phyloP scores from a whole-genome alignment of 345 rosid genomes.

The Stellera chamaejasme region DNA sequence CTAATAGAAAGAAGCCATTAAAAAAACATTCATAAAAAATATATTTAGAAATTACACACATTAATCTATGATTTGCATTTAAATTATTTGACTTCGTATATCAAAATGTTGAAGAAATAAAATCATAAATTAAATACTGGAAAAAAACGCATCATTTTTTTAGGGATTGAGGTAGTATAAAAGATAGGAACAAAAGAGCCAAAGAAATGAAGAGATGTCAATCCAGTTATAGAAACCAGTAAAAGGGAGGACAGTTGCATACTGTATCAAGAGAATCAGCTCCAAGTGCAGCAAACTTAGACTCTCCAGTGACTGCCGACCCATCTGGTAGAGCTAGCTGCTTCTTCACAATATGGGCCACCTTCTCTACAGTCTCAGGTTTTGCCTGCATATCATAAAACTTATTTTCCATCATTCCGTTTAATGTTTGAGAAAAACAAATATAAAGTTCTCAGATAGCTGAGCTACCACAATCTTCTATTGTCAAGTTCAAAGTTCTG shows the following conservation, averaged over 20 bases:
- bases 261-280: conserved; percentile 81
- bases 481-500: too few relatives aligned
- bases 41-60: too few relatives aligned
- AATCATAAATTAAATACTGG: too few relatives aligned
- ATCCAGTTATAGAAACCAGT: neutral
- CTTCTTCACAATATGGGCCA: conserved; percentile 50
- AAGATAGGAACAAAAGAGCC: neutral
- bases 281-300: conserved; percentile 52
- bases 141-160: too few relatives aligned
- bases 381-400: conserved; percentile 33
- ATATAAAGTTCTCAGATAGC: neutral
- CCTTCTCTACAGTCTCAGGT: conserved; percentile 49
- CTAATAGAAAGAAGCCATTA: too few relatives aligned
- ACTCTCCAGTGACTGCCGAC: conserved; percentile 33
- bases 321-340: conserved; percentile 43
- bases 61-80: too few relatives aligned
- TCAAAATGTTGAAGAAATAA: too few relatives aligned
- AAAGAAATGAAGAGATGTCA: neutral
- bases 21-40: too few relatives aligned
- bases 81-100: too few relatives aligned
- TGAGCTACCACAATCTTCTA: too few relatives aligned
- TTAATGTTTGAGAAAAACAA: neutral
- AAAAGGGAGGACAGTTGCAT: neutral
- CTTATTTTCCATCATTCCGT: neutral
- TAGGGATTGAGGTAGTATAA: too few relatives aligned